Conservation (phyloP, 2,329 filamentous ascomycete species). For the Torrubiellomyces zombiae region DNA sequence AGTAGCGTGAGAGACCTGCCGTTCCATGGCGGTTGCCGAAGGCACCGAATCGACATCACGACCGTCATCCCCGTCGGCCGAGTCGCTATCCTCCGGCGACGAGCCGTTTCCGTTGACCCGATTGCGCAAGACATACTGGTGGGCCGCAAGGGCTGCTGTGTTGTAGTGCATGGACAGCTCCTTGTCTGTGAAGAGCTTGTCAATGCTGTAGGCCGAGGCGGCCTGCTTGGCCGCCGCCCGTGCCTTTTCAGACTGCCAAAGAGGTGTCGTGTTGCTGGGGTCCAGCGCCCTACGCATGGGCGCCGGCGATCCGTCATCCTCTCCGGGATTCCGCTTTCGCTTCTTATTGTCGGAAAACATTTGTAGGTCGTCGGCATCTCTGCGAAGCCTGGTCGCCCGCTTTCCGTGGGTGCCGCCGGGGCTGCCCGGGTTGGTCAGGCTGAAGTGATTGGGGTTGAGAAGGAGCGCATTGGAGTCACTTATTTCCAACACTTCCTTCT, state of each 20-base stretch:
- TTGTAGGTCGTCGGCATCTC: constrained; percentile 41
- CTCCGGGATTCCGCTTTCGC: constrained; percentile 41
- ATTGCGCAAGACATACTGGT: constrained; percentile 44
- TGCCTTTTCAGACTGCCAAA: constrained; percentile 46
- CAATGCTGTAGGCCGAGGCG: constrained; percentile 46
- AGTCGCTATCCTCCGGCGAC: constrained; percentile 36
- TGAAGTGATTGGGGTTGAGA: constrained; percentile 52
- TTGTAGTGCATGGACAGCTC: constrained; percentile 52
- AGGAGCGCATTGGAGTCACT: constrained; percentile 48
- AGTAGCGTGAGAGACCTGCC: constrained; percentile 46
- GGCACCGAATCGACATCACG: constrained; percentile 28
- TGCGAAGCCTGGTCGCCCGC: constrained; percentile 43
- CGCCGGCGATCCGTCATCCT: constrained; percentile 47
- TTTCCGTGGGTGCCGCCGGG: constrained; percentile 47
- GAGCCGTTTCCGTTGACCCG: constrained; percentile 31
- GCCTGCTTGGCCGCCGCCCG: constrained; percentile 35
- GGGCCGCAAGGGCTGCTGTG: constrained; percentile 41
- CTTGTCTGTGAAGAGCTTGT: constrained; percentile 56
- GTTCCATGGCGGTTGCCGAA: constrained; percentile 42
- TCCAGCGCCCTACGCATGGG: constrained; percentile 40
- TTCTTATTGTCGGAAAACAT: constrained; percentile 41
- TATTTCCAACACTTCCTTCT: constrained; percentile 53
- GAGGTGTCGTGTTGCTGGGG: constrained; percentile 37
- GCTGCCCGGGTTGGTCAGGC: constrained; percentile 45
- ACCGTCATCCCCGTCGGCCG: constrained; percentile 33